Conservation (phyloP, 805 yeast genomes). For the Wickerhamomyces hampshirensis region DNA sequence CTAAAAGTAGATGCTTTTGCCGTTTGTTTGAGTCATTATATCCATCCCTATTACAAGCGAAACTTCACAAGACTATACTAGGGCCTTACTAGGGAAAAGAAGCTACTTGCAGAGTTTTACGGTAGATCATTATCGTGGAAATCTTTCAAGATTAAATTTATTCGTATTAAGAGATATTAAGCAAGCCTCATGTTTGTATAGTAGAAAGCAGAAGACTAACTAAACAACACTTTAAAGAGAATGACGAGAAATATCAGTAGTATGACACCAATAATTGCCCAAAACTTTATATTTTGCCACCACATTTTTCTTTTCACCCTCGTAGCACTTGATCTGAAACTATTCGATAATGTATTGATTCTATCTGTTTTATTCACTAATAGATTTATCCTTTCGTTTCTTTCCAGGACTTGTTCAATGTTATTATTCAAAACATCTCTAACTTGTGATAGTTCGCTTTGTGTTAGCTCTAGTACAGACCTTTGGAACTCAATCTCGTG, state of each 20-base stretch:
- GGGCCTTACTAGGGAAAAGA: no score
- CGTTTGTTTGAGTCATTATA: no score
- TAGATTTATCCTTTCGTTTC: slow-evolving; percentile 54
- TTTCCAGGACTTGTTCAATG: slow-evolving; percentile 49
- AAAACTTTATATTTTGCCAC: slow-evolving; percentile 47
- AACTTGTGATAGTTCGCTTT: slow-evolving; percentile 51
- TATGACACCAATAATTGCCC: slow-evolving; percentile 53
- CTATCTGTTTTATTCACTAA: slow-evolving; percentile 60
- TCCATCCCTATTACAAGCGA: no score
- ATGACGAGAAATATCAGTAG: slow-evolving; percentile 66
- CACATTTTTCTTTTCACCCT: slow-evolving; percentile 50
- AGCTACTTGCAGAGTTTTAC: no score
- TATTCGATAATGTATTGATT: slow-evolving; percentile 46
- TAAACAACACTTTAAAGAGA: slow-evolving; percentile 65
- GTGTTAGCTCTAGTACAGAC: slow-evolving; percentile 31
- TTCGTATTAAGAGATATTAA: no score
- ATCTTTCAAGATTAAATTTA: no score
- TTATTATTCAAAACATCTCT: slow-evolving; percentile 55
- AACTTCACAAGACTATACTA: no score
- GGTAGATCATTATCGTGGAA: no score
- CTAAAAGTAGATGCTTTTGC: no score
- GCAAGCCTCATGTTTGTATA: no score
- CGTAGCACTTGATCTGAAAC: slow-evolving; percentile 49
- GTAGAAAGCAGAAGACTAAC: no score
- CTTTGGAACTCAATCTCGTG: slow-evolving; percentile 42